phyloP scores from a whole-genome alignment of 2,329 filamentous ascomycete species.

The Tolypocladium album region DNA sequence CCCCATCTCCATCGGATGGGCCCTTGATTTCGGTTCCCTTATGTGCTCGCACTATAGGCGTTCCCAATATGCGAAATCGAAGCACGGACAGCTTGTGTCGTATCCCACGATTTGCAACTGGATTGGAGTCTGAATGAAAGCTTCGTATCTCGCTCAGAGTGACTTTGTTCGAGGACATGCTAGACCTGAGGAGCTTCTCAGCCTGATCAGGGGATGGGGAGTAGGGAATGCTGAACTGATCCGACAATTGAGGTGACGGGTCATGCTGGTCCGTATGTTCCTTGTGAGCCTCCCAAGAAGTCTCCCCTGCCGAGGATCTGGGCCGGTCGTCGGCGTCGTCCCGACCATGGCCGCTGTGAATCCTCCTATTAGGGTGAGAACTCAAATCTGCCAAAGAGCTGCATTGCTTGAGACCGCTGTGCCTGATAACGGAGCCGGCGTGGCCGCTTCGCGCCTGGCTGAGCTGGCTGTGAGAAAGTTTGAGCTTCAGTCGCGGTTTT shows the following conservation, averaged over 20 bases:
- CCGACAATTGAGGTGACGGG: conserved; percentile 13
- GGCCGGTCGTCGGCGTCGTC: background rate
- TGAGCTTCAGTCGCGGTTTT: conserved; percentile 21
- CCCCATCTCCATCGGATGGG: conserved; percentile 2
- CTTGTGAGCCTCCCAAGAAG: conserved; percentile 4
- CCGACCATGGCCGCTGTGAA: background rate
- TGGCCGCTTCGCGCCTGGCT: conserved; percentile 6
- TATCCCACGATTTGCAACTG: conserved; percentile 6
- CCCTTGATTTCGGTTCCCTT: conserved; percentile 5
- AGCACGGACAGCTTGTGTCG: conserved; percentile 20
- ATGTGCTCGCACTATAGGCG: conserved; percentile 3
- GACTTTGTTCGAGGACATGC: conserved; percentile 3
- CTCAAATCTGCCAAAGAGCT: conserved; percentile 20
- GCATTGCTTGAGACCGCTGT: conserved; percentile 18
- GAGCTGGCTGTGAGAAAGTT: conserved; percentile 19
- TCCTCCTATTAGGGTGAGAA: conserved; percentile 7
- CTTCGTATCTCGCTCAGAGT: conserved; percentile 5
- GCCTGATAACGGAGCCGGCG: conserved; percentile 8
- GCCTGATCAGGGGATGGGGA: conserved; percentile 12
- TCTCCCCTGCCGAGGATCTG: background rate
- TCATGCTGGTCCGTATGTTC: conserved; percentile 2
- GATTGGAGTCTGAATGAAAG: conserved; percentile 1
- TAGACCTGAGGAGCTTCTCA: conserved; percentile 4
- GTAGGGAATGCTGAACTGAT: conserved; percentile 24
- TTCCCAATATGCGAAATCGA: conserved; percentile 12